Evolutionary conservation across 2,329 filamentous ascomycete species (phyloP).

Genomic region (Arthrobotrys entomopaga): DNA sequence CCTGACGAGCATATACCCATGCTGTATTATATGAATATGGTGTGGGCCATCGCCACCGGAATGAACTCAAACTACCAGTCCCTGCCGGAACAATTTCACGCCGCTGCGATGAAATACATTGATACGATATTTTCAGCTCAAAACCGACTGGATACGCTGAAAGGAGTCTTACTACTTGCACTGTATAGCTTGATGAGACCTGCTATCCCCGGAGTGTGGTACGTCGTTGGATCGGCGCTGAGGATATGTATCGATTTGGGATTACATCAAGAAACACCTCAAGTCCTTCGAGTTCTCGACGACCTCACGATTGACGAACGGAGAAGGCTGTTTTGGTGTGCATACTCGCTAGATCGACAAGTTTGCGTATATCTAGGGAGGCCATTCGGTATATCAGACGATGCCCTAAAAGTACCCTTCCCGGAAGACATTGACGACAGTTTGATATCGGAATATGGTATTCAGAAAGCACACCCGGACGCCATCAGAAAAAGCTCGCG

Average conservation of each 20-base stretch:
- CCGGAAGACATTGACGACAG: conserved; percentile 87
- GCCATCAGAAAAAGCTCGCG: conserved; percentile 74
- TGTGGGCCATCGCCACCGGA: conserved; percentile 94
- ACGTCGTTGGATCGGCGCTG: conserved; percentile 88
- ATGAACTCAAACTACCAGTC: conserved; percentile 69
- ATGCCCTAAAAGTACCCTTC: conserved; percentile 93
- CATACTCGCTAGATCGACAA: conserved; percentile 90
- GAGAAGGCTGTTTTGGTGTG: conserved; percentile 93
- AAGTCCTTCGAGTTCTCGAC: conserved; percentile 61
- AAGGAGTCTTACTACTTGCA: conserved; percentile 88
- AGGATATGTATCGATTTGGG: conserved; percentile 89
- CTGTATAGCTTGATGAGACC: conserved; percentile 90
- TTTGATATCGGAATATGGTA: conserved; percentile 82
- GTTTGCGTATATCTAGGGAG: conserved; percentile 92
- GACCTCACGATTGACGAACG: conserved; percentile 82
- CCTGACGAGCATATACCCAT: conserved; percentile 66
- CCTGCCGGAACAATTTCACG: conserved; percentile 94
- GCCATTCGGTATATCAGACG: conserved; percentile 91
- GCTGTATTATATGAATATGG: conserved; percentile 92
- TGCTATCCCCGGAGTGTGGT: conserved; percentile 90
- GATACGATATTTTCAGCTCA: conserved; percentile 80
- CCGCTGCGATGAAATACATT: conserved; percentile 89
- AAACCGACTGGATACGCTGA: conserved; percentile 83
- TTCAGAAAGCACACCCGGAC: conserved; percentile 69
- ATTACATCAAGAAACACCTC: conserved; percentile 82